Evolutionary conservation across 1,284 basidiomycete species (phyloP), one percentile per base, ranked within the genome.

Genomic region (Melampsora americana): DNA sequence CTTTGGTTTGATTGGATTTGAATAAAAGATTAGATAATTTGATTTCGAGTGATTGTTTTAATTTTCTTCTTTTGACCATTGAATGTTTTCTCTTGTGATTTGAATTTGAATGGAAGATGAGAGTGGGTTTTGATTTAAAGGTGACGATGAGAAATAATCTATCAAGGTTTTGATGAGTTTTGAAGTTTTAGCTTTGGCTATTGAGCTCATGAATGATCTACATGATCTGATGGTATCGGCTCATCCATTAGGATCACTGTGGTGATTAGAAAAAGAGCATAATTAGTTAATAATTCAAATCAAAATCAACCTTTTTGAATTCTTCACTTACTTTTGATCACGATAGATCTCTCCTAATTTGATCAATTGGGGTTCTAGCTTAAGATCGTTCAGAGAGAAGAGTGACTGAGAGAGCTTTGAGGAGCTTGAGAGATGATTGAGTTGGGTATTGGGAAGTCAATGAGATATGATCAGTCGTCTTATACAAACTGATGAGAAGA

Each of bases 181-280:
- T 2, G 95, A 95, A 0, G 95, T 97, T 85, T 99, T 99, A 9
- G 96, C 95, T 84, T 99, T 99, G 32, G 95, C 95, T 1, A 94
- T 93, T 18, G 91, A 90, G 0, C 92, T 90, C 89, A 97, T 93
- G 85, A 96, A 95, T 0, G 90, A 87, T 71, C 94, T 86, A 0
- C 93, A 95, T 42, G 90, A 87, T 0, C 89, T 90, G 72, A 98
- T 92, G 16, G 96, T 89, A 77, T 92, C 88, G 1, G 94, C 92
- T 1, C 98, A 86, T 30, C 91, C 91, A 78, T 90, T 84, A 5
- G 92, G 89, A 79, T 6, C 7, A 12, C 4, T 30, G 18, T 5
- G 59, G 7, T 59, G 23, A 35, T 32, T 72, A 28, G 42, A 53
- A 39, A n/a, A 35, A 42, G 30, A n/a, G n/a, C n/a, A n/a, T 60